Conservation (phyloP, 2,329 filamentous ascomycete species). For the Juglanconis oblonga region DNA sequence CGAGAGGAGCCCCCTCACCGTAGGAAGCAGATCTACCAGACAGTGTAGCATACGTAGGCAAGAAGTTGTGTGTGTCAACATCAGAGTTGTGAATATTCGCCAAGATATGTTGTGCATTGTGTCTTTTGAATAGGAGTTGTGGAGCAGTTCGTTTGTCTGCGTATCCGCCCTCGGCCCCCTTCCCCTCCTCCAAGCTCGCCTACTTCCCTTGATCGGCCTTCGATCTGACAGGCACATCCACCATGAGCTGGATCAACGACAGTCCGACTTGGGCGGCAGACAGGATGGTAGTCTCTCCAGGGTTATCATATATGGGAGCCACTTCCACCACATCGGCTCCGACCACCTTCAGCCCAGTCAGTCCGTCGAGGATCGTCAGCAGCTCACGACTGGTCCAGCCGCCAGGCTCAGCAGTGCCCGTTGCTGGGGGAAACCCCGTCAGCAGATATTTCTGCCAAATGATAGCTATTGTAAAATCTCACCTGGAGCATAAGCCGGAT, state of each 20-base stretch:
- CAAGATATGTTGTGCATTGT: too few species aligned
- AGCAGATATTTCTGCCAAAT: not conserved
- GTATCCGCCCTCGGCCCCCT: too few species aligned
- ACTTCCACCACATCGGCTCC: conserved; percentile 82
- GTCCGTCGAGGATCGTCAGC: conserved; percentile 68
- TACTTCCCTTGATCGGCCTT: conserved; percentile 5
- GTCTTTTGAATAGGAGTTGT: too few species aligned
- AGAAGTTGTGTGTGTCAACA: too few species aligned
- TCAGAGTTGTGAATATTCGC: too few species aligned
- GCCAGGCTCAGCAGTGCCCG: conserved; percentile 75
- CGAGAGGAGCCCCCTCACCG: too few species aligned
- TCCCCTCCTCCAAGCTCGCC: not conserved
- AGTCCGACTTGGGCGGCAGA: conserved; percentile 17
- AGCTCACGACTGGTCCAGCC: conserved; percentile 79
- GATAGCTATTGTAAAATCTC: conserved; percentile 17
- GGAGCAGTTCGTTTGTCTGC: too few species aligned
- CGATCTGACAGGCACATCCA: conserved; percentile 18
- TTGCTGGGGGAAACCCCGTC: conserved; percentile 42
- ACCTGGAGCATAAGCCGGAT: conserved; percentile 64
- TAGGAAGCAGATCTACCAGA: too few species aligned
- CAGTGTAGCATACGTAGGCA: too few species aligned
- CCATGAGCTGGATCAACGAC: conserved; percentile 22
- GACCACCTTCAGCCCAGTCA: conserved; percentile 69
- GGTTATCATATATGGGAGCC: conserved; percentile 71
- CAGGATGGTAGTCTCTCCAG: conserved; percentile 61